Evolutionary conservation across 2,329 filamentous ascomycete genomes (phyloP).

Genomic region (Arachnomyces sp.): DNA sequence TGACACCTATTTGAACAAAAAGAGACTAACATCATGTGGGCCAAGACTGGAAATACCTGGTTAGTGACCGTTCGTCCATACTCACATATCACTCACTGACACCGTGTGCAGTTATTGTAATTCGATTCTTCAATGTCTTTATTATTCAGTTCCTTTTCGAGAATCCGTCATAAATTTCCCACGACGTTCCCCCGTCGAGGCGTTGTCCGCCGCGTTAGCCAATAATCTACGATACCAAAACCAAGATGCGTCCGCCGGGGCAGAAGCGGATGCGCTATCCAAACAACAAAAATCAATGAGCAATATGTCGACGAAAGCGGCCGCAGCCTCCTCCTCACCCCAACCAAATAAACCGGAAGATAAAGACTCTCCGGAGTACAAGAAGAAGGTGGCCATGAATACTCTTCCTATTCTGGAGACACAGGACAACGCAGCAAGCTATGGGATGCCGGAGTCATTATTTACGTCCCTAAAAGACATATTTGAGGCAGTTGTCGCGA

Average conservation of each 20-base stretch:
- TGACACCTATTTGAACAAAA: conserved; percentile 10
- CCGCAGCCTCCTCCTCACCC: conserved; percentile 47
- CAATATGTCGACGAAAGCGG: conserved; percentile 14
- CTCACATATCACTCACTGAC: conserved; percentile 18
- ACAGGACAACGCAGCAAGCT: conserved; percentile 69
- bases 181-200: conserved; percentile 60
- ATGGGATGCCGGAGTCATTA: conserved; percentile 89
- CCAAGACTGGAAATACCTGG: conserved; percentile 95
- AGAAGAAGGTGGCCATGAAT: conserved; percentile 90
- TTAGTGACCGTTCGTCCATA: conserved; percentile 39
- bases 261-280: conserved; percentile 25
- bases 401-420: conserved; percentile 82
- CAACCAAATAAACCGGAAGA: conserved; percentile 70
- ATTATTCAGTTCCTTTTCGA: conserved; percentile 90
- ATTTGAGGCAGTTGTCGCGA: conserved; percentile 80
- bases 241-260: conserved; percentile 51
- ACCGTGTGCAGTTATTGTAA: conserved; percentile 73
- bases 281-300: conserved; percentile 41
- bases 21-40: conserved; percentile 18
- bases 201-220: conserved; percentile 51
- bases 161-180: conserved; percentile 92
- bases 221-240: conserved; percentile 49
- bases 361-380: conserved; percentile 92
- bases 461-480: conserved; percentile 96
- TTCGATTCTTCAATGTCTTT: conserved; percentile 94